Evolutionary conservation across 768 basidiomycete genomes (phyloP), one percentile per base, ranked within the genome.

Genomic region (Collybia nuda): DNA sequence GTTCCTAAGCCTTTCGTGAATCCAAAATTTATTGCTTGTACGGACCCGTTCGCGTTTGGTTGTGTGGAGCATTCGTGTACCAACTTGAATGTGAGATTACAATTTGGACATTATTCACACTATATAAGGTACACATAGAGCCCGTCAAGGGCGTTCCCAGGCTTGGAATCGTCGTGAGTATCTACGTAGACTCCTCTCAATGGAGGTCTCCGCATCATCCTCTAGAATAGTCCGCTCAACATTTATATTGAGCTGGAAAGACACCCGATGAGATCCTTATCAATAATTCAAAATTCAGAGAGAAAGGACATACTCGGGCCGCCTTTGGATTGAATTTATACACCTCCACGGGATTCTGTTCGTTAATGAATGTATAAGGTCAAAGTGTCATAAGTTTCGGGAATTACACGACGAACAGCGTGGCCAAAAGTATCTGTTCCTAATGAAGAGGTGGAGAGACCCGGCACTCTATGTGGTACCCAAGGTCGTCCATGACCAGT

Each of bases 401-500:
- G 51, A 11, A 5, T 50, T 2, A 50, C 42, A 32, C 51, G 5
- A 37, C 41, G 29, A 36, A 28, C 22, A 7, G n/a, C 23, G 11
- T 40, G 19, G 2, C 36, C 32, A n/a, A 40, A 51, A 8, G 45
- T 47, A 44, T 40, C 28, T 41, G 47, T 21, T 44, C 45, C 18
- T 50, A 49, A 44, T 26, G 32, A 9, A 28, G 36, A 11, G 15
- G 52, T 37, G 6, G 53, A 50, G 11, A 55, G 22, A 18, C 46
- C 40, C 0, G 48, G 53, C 2, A 50, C 5, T 9, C 9, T 44
- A 17, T 38, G 40, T 21, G 26, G 37, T 41, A 50, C 29, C 49
- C 53, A 55, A 11, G 44, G 45, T 18, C 47, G 47, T 5, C 28
- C 28, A 11, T 37, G 51, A 22, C 51, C 51, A 1, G 55, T 50